Evolutionary conservation across 495 filamentous ascomycete genomes (phyloP).

Genomic region (Penicillium alfredii): DNA sequence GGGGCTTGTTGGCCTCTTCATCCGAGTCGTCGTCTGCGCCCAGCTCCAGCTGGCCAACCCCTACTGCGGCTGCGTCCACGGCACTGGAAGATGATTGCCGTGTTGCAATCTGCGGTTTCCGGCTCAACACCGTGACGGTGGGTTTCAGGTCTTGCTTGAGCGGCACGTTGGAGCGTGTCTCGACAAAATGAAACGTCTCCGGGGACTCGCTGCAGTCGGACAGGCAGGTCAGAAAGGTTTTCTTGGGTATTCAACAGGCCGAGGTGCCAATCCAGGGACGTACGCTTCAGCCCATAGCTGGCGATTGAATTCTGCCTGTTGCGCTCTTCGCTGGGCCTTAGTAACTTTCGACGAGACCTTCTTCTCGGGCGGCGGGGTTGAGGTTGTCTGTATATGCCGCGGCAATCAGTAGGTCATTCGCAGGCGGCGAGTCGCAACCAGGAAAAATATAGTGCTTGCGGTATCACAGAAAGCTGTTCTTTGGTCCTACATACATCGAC

Average conservation of each 20-base stretch:
- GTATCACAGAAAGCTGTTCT: too few species aligned
- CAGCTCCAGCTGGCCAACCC: slow-evolving; percentile 48
- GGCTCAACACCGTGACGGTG: slow-evolving; percentile 72
- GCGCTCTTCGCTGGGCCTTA: slow-evolving; percentile 70
- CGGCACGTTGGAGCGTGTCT: slow-evolving; percentile 59
- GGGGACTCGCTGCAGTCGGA: slow-evolving; percentile 46
- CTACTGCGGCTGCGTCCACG: slow-evolving; percentile 49
- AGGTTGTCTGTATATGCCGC: slow-evolving; percentile 35
- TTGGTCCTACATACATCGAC: slow-evolving; percentile 60
- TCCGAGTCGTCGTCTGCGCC: slow-evolving; percentile 63
- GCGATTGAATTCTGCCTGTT: slow-evolving; percentile 75
- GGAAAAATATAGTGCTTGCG: too few species aligned
- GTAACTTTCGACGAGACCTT: slow-evolving; percentile 52
- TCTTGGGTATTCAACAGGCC: too few species aligned
- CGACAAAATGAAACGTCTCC: slow-evolving; percentile 67
- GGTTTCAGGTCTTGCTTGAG: slow-evolving; percentile 79
- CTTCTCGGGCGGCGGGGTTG: slow-evolving; percentile 36
- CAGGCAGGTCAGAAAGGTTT: too few species aligned
- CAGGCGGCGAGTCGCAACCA: too few species aligned
- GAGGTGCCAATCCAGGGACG: too few species aligned
- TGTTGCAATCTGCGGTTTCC: slow-evolving; percentile 57
- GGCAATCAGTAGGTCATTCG: slow-evolving; percentile 12
- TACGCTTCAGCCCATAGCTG: slow-evolving; percentile 89
- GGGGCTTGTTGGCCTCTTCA: slow-evolving; percentile 50
- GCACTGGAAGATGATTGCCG: slow-evolving; percentile 20